A percentile compares a stretch with the other conserved stretches of the same genome.
Evolutionary conservation across 108 stramenopile species (phyloP).

Genomic region (Craspedostauros australis): DNA sequence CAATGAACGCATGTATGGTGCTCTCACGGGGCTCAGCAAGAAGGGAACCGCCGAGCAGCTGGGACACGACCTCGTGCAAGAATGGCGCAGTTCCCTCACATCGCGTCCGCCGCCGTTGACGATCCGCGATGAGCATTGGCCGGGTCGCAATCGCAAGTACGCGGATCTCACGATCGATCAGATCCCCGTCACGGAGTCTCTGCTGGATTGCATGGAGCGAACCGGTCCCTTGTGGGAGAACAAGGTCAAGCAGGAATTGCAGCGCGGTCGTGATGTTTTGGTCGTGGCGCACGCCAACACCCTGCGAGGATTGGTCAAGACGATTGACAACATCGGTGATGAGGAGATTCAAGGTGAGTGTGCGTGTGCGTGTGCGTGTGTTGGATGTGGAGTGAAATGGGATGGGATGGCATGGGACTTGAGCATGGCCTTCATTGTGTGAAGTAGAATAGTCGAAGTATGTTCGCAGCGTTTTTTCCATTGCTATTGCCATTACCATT

Average conservation of each 20-base stretch:
- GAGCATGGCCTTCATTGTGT: no score
- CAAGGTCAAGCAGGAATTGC: constrained; percentile 75
- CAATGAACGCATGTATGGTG: constrained; percentile 92
- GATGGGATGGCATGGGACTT: no score
- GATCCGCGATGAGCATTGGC: constrained; percentile 66
- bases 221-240: constrained; percentile 83
- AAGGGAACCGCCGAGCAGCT: constrained; percentile 71
- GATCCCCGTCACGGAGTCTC: constrained; percentile 85
- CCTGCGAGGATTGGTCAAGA: constrained; percentile 49
- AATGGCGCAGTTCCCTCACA: constrained; percentile 50
- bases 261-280: constrained; percentile 79
- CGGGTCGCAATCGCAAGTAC: constrained; percentile 83
- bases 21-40: constrained; percentile 84
- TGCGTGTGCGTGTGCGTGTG: no score
- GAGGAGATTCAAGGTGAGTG: constrained; percentile 75
- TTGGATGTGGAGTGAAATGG: no score
- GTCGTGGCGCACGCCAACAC: constrained; percentile 94
- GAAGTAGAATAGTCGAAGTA: no score
- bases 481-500: no score
- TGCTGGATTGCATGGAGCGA: constrained; percentile 86
- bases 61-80: constrained; percentile 82
- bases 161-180: constrained; percentile 64
- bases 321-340: constrained; percentile 44
- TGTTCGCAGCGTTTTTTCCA: no score
- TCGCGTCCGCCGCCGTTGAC: constrained; percentile 74